Evolutionary conservation across 2,329 filamentous ascomycete species (phyloP).

Genomic region (Fonsecaea pedrosoi): DNA sequence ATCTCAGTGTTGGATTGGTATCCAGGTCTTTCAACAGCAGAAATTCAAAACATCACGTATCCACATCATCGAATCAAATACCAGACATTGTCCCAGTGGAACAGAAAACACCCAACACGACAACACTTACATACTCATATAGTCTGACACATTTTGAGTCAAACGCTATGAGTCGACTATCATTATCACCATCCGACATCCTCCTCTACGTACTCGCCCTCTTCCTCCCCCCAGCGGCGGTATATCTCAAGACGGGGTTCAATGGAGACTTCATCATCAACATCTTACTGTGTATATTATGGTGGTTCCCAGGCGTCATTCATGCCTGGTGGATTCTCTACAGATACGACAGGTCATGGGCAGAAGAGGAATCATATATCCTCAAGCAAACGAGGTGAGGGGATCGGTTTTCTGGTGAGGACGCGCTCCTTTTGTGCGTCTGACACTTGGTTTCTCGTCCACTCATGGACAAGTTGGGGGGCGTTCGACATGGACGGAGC

Average conservation of each 20-base stretch:
- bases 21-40: not conserved
- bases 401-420: not conserved
- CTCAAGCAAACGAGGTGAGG: not conserved
- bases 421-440: not conserved
- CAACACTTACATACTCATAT: not conserved
- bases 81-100: not conserved
- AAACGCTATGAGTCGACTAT: not conserved
- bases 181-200: constrained; percentile 20
- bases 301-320: constrained; percentile 81
- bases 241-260: constrained; percentile 91
- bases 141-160: not conserved
- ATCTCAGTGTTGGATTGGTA: not conserved
- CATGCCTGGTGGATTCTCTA: constrained; percentile 45
- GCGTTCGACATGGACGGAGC: not conserved
- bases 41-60: not conserved
- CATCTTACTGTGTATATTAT: constrained; percentile 80
- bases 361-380: not conserved
- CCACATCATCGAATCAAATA: not conserved
- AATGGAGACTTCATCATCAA: constrained; percentile 86
- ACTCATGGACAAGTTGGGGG: not conserved
- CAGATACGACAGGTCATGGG: not conserved
- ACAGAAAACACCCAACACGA: not conserved
- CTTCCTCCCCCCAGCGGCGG: constrained; percentile 85
- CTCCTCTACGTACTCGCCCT: constrained; percentile 70
- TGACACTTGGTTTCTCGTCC: not conserved